Evolutionary conservation across 163 green algal genomes (phyloP), one percentile per base, ranked within the genome.

Genomic region (Trebouxia gelatinosa): DNA sequence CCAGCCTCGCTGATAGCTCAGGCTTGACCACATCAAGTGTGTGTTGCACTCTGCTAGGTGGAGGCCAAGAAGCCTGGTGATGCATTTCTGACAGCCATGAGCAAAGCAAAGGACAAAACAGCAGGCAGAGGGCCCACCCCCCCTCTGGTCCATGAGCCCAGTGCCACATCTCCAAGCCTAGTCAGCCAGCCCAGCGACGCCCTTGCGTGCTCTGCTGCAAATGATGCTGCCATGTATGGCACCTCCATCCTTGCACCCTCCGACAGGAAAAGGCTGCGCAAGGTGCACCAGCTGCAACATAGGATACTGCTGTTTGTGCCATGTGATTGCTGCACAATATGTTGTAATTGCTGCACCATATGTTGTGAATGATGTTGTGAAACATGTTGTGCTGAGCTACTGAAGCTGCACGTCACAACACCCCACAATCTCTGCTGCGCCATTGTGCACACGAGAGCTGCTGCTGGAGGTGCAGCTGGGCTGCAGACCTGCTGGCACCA

Each of bases 11-110:
- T n/a, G n/a, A n/a, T n/a, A n/a, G n/a, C n/a, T n/a, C n/a, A n/a
- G n/a, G n/a, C n/a, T n/a, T n/a, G n/a, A n/a, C n/a, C n/a, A n/a
- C n/a, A n/a, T n/a, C n/a, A n/a, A n/a, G n/a, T n/a, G n/a, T n/a
- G n/a, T n/a, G n/a, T n/a, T n/a, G n/a, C n/a, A n/a, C n/a, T n/a
- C n/a, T 71, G 37, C 35, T 34, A 72, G 64, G 64, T 37, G 6
- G 64, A 72, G 64, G 50, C 50, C 35, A 51, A 51, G 32, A 72
- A 72, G 11, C 64, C 64, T 7, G 64, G 64, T 50, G 64, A 72
- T 72, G 64, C 64, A 32, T 72, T 72, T 31, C 21, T 72, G 35
- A 23, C 64, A 51, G 26, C 64, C n/a, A n/a, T n/a, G n/a, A n/a
- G n/a, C n/a, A n/a, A 72, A 37, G 64, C 61, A 70, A 40, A n/a